Percentiles rank a stretch among this genome's conserved stretches.
Evolutionary conservation across 805 yeast genomes (phyloP).

Genomic region (Ogataea pilisensis): DNA sequence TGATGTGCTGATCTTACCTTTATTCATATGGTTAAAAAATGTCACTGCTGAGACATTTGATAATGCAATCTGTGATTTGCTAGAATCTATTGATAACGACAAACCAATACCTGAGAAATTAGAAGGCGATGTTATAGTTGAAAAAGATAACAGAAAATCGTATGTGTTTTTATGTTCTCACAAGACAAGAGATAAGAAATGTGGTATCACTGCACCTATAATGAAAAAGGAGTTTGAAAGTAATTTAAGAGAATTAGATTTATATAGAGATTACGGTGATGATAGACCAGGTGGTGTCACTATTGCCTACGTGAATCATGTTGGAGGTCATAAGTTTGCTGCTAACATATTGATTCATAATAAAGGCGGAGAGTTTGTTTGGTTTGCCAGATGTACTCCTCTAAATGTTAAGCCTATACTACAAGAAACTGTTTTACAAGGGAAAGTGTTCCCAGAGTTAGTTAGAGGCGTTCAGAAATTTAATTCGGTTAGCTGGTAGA

Average conservation of each 20-base stretch:
- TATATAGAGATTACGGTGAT: slow-evolving; percentile 76
- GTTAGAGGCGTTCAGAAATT: slow-evolving; percentile 59
- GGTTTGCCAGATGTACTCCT: slow-evolving; percentile 88
- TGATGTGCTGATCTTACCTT: slow-evolving; percentile 67
- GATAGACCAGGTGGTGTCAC: slow-evolving; percentile 68
- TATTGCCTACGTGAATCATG: slow-evolving; percentile 73
- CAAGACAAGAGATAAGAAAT: slow-evolving; percentile 82
- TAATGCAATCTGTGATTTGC: slow-evolving; percentile 39
- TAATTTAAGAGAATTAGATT: slow-evolving; percentile 64
- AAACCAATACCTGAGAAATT: slow-evolving; percentile 14
- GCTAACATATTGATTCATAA: slow-evolving; percentile 82
- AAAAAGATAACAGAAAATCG: slow-evolving; percentile 37
- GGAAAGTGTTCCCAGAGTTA: slow-evolving; percentile 65
- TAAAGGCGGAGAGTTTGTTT: slow-evolving; percentile 69
- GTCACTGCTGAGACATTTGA: slow-evolving; percentile 41
- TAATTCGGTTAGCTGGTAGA: slow-evolving; percentile 50
- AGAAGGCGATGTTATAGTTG: slow-evolving; percentile 25
- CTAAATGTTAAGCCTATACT: slow-evolving; percentile 67
- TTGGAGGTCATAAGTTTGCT: slow-evolving; percentile 94
- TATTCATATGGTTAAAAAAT: slow-evolving; percentile 63
- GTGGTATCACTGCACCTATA: slow-evolving; percentile 92
- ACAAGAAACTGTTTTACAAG: slow-evolving; percentile 67
- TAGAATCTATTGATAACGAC: slow-evolving; percentile 34
- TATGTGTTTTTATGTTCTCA: slow-evolving; percentile 84
- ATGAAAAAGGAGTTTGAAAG: slow-evolving; percentile 75